These are phyloP conservation scores for Candida xiaguanensis DNA, from an alignment of 805 yeast species.

Conservation along the genomic window DNA sequence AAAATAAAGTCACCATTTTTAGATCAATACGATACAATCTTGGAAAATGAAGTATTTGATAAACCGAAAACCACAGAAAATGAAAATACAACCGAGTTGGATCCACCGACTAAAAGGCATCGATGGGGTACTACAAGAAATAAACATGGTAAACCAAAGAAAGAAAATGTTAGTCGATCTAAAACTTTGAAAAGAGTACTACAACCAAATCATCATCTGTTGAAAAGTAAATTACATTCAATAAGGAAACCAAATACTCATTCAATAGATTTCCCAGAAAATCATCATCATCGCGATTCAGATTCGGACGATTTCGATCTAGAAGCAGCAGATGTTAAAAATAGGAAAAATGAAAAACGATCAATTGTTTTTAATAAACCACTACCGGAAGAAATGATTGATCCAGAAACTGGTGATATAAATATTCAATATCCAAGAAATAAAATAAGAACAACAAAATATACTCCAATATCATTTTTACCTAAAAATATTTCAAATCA, in stretches of 20 bases:
- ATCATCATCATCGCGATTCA: constrained; percentile 7
- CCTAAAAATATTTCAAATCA: constrained; percentile 82
- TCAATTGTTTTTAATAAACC: constrained; percentile 56
- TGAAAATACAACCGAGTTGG: constrained; percentile 11
- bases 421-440: constrained; percentile 69
- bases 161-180: constrained; percentile 42
- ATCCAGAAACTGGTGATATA: constrained; percentile 59
- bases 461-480: constrained; percentile 82
- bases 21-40: constrained; percentile 20
- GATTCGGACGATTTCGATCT: constrained; percentile 19
- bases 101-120: constrained; percentile 55
- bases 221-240: constrained; percentile 2
- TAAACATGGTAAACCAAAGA: constrained; percentile 61
- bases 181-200: constrained; percentile 47
- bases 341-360: constrained; percentile 34
- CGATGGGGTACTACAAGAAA: constrained; percentile 92
- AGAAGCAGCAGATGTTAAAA: constrained; percentile 28
- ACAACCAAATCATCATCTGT: constrained; percentile 20
- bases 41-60: constrained; percentile 2
- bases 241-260: constrained; percentile 10
- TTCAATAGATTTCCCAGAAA: constrained; percentile 12
- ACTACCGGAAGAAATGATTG: constrained; percentile 55
- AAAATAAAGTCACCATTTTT: constrained; percentile 25
- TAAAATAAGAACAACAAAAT: constrained; percentile 92
- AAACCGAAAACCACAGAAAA: not conserved